These are phyloP conservation scores for Fraxinus anomala DNA, from an alignment of 257 asterid genomes.

Conservation along the genomic window DNA sequence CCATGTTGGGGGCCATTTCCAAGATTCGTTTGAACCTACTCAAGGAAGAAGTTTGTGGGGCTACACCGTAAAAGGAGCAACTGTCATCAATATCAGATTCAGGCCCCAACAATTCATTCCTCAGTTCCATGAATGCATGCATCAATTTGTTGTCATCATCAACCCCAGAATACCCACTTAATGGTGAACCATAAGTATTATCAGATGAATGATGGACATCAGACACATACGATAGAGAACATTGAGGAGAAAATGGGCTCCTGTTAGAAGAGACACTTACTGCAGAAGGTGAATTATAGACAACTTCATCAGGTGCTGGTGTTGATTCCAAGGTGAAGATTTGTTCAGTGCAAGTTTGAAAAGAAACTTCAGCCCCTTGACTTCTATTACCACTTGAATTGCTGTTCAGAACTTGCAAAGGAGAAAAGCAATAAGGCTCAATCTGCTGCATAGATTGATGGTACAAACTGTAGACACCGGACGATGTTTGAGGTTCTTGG, in stretches of 20 bases:
- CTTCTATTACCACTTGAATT: slow-evolving; percentile 45
- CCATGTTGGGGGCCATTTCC: slow-evolving; percentile 77
- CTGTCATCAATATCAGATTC: slow-evolving; percentile 77
- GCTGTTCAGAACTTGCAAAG: slow-evolving; percentile 60
- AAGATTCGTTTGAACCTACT: slow-evolving; percentile 56
- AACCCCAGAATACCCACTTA: slow-evolving; percentile 78
- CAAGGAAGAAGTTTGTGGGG: slow-evolving; percentile 44
- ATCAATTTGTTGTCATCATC: slow-evolving; percentile 67
- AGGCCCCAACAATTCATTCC: slow-evolving; percentile 66
- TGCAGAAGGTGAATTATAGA: slow-evolving; percentile 65
- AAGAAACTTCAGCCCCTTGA: slow-evolving; percentile 55
- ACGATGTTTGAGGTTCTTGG: slow-evolving; percentile 53
- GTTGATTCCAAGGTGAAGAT: slow-evolving; percentile 86
- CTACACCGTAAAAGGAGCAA: slow-evolving; percentile 50
- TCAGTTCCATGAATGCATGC: slow-evolving; percentile 66
- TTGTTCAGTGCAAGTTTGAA: slow-evolving; percentile 51
- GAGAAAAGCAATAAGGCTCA: slow-evolving; percentile 42
- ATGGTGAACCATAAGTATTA: slow-evolving; percentile 71
- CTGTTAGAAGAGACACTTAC: slow-evolving; percentile 58
- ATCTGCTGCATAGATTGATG: slow-evolving; percentile 51
- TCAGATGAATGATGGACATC: slow-evolving; percentile 63
- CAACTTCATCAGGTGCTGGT: slow-evolving; percentile 46
- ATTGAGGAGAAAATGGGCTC: slow-evolving; percentile 80
- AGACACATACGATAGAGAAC: slow-evolving; percentile 69
- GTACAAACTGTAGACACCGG: slow-evolving; percentile 45